Conservation (phyloP, 305 asterid species). For the Solanum chacoense region DNA sequence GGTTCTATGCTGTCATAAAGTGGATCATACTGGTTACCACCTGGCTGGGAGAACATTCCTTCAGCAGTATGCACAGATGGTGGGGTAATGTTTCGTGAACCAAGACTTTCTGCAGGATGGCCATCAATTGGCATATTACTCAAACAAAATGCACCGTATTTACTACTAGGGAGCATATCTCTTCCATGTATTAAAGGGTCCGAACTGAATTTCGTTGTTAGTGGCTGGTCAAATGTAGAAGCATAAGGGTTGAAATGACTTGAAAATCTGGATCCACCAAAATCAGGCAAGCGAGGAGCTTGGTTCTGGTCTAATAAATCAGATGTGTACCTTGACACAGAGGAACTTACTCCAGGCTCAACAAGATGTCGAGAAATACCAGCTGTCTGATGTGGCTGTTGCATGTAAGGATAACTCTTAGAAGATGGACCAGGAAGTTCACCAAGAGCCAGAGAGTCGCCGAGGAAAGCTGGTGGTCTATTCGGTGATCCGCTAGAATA, state of each 20-base stretch:
- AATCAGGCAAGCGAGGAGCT: slow-evolving; percentile 23
- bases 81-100: slow-evolving; percentile 26
- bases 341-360: slow-evolving; percentile 32
- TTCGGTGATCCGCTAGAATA: slow-evolving; percentile 23
- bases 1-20: slow-evolving; percentile 82
- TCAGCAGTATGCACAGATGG: slow-evolving; percentile 30
- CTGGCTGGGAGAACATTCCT: slow-evolving; percentile 25
- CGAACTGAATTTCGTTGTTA: slow-evolving; percentile 36
- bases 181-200: slow-evolving; percentile 34
- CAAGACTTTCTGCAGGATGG: slow-evolving; percentile 21
- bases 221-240: slow-evolving; percentile 58
- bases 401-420: slow-evolving; percentile 23
- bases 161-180: slow-evolving; percentile 17
- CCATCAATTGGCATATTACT: slow-evolving; percentile 26
- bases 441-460: slow-evolving; percentile 33
- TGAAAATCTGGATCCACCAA: slow-evolving; percentile 37
- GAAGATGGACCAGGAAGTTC: slow-evolving; percentile 17
- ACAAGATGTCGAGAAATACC: slow-evolving; percentile 19
- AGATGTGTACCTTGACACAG: slow-evolving; percentile 28
- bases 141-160: slow-evolving; percentile 29
- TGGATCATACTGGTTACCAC: slow-evolving; percentile 74
- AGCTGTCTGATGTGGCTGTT: slow-evolving; percentile 24
- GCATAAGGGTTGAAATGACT: slow-evolving; percentile 59
- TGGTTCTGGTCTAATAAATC: slow-evolving; percentile 36
- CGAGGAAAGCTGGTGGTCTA: slow-evolving; percentile 28